phyloP scores from a whole-genome alignment of 148 eudicot species.

The Limonium bicolor region DNA sequence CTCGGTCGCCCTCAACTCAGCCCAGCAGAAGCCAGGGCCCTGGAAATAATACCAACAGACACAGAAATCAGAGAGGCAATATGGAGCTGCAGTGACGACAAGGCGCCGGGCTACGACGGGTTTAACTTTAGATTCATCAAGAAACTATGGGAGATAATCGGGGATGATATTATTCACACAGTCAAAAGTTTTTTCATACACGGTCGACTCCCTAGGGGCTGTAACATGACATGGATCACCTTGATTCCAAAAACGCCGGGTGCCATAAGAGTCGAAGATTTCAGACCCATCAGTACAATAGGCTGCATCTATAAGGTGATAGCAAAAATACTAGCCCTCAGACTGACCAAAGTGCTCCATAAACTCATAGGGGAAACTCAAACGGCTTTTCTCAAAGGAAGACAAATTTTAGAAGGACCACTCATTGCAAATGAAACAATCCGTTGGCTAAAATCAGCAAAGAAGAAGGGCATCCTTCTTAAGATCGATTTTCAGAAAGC shows the following conservation, averaged over 20 bases:
- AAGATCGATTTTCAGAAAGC: not conserved
- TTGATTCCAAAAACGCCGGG: not conserved
- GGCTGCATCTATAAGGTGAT: too few relatives aligned
- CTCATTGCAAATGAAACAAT: slow-evolving; percentile 1
- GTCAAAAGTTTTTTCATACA: not conserved
- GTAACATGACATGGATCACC: too few relatives aligned
- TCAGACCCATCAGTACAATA: not conserved
- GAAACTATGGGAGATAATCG: not conserved
- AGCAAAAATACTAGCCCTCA: not conserved
- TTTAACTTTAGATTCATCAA: not conserved
- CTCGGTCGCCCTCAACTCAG: too few relatives aligned
- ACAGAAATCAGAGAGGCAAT: too few relatives aligned
- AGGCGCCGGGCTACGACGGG: too few relatives aligned
- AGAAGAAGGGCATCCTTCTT: not conserved
- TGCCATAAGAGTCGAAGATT: not conserved
- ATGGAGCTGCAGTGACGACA: not conserved
- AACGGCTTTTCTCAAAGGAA: not conserved
- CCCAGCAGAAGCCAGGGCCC: too few relatives aligned
- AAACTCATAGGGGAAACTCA: not conserved
- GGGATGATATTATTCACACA: not conserved
- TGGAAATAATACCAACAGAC: too few relatives aligned
- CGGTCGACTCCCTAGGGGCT: not conserved
- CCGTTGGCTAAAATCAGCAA: not conserved
- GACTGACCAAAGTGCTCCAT: not conserved
- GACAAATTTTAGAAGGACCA: not conserved